A percentile compares a stretch with the other conserved stretches of the same genome.
Conservation (phyloP, 176 grass and related monocot genomes). For the Eragrostis curvula region DNA sequence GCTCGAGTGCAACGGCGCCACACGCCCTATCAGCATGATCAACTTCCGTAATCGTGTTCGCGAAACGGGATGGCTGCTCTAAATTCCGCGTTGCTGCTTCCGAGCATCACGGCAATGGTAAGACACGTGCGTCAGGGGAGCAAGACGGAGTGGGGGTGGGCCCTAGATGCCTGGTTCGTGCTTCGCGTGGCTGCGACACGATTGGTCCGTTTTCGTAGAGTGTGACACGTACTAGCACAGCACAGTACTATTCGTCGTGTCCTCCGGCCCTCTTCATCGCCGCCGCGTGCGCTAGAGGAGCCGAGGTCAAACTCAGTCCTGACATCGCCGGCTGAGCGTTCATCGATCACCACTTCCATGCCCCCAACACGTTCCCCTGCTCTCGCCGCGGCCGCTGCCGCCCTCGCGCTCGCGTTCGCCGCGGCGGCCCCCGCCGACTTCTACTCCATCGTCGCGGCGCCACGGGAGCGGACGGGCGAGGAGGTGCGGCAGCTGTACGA, state of each 20-base stretch:
- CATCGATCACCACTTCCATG: not conserved
- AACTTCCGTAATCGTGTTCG: too few relatives aligned
- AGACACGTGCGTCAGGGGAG: not conserved
- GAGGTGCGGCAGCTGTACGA: slow-evolving; percentile 30
- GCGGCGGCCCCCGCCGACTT: not conserved
- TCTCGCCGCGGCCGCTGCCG: not conserved
- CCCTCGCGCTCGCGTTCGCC: not conserved
- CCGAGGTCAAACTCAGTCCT: too few relatives aligned
- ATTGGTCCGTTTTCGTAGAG: not conserved
- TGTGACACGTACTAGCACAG: not conserved
- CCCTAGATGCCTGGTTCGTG: not conserved
- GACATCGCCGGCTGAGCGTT: not conserved
- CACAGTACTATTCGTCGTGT: not conserved
- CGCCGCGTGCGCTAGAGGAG: not conserved
- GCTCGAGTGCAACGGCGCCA: too few relatives aligned
- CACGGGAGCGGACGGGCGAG: not conserved
- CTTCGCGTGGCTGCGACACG: not conserved
- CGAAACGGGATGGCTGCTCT: too few relatives aligned
- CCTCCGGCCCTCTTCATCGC: not conserved
- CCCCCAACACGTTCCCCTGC: not conserved
- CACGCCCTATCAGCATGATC: too few relatives aligned
- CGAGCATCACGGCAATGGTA: too few relatives aligned
- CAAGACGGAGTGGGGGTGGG: not conserved
- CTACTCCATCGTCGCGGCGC: not conserved
- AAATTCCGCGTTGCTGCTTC: too few relatives aligned